A percentile compares a stretch with the other conserved stretches of the same genome.
Conservation (phyloP, 225 moss, liverwort and hornwort species). For the Lunularia cruciata region DNA sequence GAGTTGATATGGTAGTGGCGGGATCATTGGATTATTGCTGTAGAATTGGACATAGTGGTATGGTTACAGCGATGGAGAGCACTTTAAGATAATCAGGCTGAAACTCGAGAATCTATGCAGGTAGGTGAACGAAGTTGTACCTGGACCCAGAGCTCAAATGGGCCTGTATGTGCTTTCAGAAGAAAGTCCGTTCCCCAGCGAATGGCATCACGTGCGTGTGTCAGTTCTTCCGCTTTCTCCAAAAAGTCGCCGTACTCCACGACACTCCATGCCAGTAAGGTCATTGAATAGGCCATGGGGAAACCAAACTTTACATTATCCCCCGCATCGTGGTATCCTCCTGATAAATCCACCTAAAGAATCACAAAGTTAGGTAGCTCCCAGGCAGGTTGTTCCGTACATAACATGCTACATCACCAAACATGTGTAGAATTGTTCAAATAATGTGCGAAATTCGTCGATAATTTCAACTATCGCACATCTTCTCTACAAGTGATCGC, state of each 20-base stretch:
- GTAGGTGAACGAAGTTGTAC: constrained; percentile 19
- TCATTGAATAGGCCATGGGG: constrained; percentile 48
- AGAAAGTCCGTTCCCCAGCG: constrained; percentile 60
- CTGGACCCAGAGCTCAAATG: constrained; percentile 54
- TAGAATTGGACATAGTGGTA: too few relatives aligned
- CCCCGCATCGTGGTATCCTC: constrained; percentile 61
- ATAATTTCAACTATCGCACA: too few relatives aligned
- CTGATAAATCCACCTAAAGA: constrained; percentile 53
- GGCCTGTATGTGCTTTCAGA: constrained; percentile 49
- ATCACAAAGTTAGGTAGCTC: constrained; percentile 45
- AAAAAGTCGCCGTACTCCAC: constrained; percentile 40
- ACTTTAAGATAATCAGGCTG: too few relatives aligned
- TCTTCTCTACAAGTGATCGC: too few relatives aligned
- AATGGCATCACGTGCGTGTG: constrained; percentile 42
- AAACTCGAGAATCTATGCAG: too few relatives aligned
- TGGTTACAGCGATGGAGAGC: too few relatives aligned
- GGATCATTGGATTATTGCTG: too few relatives aligned
- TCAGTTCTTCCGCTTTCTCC: constrained; percentile 44
- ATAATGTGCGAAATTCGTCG: too few relatives aligned
- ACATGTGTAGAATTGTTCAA: too few relatives aligned
- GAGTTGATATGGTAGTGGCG: too few relatives aligned
- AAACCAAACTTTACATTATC: constrained; percentile 59
- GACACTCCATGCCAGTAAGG: constrained; percentile 48
- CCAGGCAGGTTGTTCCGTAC: too few relatives aligned
- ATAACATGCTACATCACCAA: too few relatives aligned